Percentiles rank a stretch among this genome's conserved stretches.
phyloP scores from a whole-genome alignment of 2,329 filamentous ascomycete species.

The Cytospora chrysosperma region DNA sequence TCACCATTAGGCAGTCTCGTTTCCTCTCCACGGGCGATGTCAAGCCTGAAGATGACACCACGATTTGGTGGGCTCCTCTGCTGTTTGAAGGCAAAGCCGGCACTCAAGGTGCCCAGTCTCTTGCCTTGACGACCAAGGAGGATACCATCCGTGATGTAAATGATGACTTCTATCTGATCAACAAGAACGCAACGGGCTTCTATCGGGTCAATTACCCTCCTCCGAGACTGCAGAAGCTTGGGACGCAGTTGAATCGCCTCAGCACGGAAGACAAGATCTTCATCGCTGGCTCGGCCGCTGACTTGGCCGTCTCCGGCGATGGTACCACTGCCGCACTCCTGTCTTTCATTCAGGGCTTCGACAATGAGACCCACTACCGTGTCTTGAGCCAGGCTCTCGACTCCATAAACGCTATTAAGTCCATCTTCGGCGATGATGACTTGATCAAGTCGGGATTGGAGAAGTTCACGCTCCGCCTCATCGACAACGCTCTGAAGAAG shows the following conservation, averaged over 20 bases:
- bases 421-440: slow-evolving; percentile 79
- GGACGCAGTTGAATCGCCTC: slow-evolving; percentile 71
- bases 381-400: slow-evolving; percentile 86
- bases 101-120: slow-evolving; percentile 58
- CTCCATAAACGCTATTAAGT: slow-evolving; percentile 73
- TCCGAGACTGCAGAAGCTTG: slow-evolving; percentile 76
- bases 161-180: slow-evolving; percentile 88
- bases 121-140: slow-evolving; percentile 73
- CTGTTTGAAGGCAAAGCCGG: slow-evolving; percentile 75
- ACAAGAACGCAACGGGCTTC: slow-evolving; percentile 82
- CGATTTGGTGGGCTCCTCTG: slow-evolving; percentile 93
- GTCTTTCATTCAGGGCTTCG: slow-evolving; percentile 81
- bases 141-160: slow-evolving; percentile 74
- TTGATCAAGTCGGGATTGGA: slow-evolving; percentile 70
- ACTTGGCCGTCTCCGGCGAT: slow-evolving; percentile 84
- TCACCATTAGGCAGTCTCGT: slow-evolving; percentile 79
- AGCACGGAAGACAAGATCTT: slow-evolving; percentile 89
- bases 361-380: slow-evolving; percentile 76
- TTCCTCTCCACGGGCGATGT: slow-evolving; percentile 92
- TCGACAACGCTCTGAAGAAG: slow-evolving; percentile 70
- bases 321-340: slow-evolving; percentile 79
- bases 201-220: slow-evolving; percentile 93
- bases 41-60: slow-evolving; percentile 85
- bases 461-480: slow-evolving; percentile 75
- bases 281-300: slow-evolving; percentile 83